Conservation (phyloP, 805 yeast genomes). For the Spathaspora girioi region DNA sequence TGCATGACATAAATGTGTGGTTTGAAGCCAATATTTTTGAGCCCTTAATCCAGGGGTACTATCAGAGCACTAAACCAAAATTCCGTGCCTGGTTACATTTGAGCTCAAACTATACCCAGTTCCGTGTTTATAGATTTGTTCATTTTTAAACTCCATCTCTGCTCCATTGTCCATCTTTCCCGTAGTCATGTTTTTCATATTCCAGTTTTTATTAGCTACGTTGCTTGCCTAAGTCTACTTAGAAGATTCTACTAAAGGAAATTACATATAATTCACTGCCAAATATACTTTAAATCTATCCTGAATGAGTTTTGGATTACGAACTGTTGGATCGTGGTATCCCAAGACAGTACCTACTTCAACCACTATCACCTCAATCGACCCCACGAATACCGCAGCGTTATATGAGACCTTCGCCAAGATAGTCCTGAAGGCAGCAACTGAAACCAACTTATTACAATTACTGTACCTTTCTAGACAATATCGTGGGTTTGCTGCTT, state of each 20-base stretch:
- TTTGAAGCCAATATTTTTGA: too few relatives aligned
- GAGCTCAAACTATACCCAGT: too few relatives aligned
- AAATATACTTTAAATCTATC: not conserved
- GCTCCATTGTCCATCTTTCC: too few relatives aligned
- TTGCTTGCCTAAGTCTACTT: too few relatives aligned
- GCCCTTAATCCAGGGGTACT: too few relatives aligned
- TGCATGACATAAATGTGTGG: too few relatives aligned
- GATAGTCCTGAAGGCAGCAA: slow-evolving; percentile 9
- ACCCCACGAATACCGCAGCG: slow-evolving; percentile 20
- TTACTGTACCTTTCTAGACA: slow-evolving; percentile 15
- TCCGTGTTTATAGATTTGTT: too few relatives aligned
- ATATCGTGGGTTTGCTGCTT: slow-evolving; percentile 29
- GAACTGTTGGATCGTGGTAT: slow-evolving; percentile 7
- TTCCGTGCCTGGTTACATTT: too few relatives aligned
- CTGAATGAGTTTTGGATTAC: not conserved
- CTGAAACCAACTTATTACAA: slow-evolving; percentile 18
- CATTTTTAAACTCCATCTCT: too few relatives aligned
- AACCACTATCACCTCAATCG: slow-evolving; percentile 18
- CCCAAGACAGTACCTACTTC: slow-evolving; percentile 17
- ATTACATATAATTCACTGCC: too few relatives aligned
- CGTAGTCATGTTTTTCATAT: not conserved
- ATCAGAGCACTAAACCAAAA: too few relatives aligned
- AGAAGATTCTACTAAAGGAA: too few relatives aligned
- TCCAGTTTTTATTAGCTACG: not conserved
- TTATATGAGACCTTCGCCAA: slow-evolving; percentile 10